Evolutionary conservation across 805 yeast genomes (phyloP).

Genomic region (Suhomyces sp.): DNA sequence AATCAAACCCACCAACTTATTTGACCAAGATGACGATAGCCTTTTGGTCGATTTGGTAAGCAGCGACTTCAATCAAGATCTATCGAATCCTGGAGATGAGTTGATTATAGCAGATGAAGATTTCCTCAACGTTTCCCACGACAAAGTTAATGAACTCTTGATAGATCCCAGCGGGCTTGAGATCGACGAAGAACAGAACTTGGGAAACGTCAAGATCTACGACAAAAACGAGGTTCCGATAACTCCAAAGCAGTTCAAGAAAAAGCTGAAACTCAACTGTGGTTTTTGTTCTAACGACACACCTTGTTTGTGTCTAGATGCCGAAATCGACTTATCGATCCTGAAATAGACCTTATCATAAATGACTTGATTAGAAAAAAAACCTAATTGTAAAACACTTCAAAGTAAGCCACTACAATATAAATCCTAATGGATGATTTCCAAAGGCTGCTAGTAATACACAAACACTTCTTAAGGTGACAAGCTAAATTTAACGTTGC

Average conservation of each 20-base stretch:
- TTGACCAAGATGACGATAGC: background rate
- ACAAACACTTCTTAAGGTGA: too few species aligned
- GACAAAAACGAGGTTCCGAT: slow-evolving; percentile 2
- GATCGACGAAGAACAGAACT: slow-evolving; percentile 8
- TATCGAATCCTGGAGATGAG: slow-evolving; percentile 1
- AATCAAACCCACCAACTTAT: background rate
- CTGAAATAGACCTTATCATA: background rate
- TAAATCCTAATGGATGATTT: too few species aligned
- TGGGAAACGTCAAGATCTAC: slow-evolving; percentile 11
- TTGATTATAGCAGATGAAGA: slow-evolving; percentile 6
- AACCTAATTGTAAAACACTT: too few species aligned
- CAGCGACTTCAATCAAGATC: slow-evolving; percentile 2
- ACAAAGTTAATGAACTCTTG: background rate
- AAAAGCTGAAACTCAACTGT: slow-evolving; percentile 23
- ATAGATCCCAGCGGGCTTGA: slow-evolving; percentile 5
- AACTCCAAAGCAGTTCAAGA: slow-evolving; percentile 8
- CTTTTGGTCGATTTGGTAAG: slow-evolving; percentile 5
- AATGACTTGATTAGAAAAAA: background rate
- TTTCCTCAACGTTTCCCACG: slow-evolving; percentile 2
- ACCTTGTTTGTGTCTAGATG: slow-evolving; percentile 42
- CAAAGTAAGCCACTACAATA: too few species aligned
- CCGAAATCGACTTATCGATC: slow-evolving; percentile 21
- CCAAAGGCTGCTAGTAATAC: too few species aligned
- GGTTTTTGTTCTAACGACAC: slow-evolving; percentile 39
- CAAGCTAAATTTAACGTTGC: too few species aligned